These are phyloP conservation scores for Loxodes magnus DNA, from an alignment of 73 alveolate species.

Conservation along the genomic window DNA sequence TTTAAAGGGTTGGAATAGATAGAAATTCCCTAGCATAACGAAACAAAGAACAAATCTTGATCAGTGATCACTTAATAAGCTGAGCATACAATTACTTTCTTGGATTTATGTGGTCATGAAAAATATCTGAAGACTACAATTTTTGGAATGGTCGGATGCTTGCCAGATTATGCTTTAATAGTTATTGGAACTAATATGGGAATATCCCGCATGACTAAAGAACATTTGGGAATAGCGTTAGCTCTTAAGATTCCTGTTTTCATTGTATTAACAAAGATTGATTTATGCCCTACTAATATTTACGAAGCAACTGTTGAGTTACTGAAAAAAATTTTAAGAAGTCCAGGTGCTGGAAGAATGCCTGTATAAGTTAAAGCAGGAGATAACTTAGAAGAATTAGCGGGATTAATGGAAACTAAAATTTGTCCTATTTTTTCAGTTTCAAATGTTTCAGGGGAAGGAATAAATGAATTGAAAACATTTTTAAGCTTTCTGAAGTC, in stretches of 20 bases:
- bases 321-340: slow-evolving; percentile 32
- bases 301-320: slow-evolving; percentile 57
- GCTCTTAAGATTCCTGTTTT: slow-evolving; percentile 82
- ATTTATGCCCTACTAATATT: slow-evolving; percentile 80
- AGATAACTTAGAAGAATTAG: slow-evolving; percentile 13
- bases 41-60: slow-evolving; percentile 77
- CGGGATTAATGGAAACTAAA: slow-evolving; percentile 5
- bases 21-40: slow-evolving; percentile 56
- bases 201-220: slow-evolving; percentile 87
- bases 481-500: slow-evolving; percentile 18
- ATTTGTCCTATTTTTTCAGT: slow-evolving; percentile 55
- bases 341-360: slow-evolving; percentile 69
- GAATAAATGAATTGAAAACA: slow-evolving; percentile 32
- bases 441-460: slow-evolving; percentile 74
- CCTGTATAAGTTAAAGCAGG: slow-evolving; percentile 43
- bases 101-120: slow-evolving; percentile 95
- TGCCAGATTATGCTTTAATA: slow-evolving; percentile 88
- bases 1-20: slow-evolving; percentile 38
- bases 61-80: slow-evolving; percentile 62
- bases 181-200: slow-evolving; percentile 96
- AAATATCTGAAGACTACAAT: slow-evolving; percentile 88
- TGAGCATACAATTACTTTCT: slow-evolving; percentile 60
- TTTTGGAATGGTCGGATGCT: slow-evolving; percentile 75
- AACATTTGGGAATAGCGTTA: slow-evolving; percentile 85
- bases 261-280: slow-evolving; percentile 81